A percentile compares a stretch with the other conserved stretches of the same genome.
Conservation (phyloP, 306 rosid species). For the Quillaja saponaria region DNA sequence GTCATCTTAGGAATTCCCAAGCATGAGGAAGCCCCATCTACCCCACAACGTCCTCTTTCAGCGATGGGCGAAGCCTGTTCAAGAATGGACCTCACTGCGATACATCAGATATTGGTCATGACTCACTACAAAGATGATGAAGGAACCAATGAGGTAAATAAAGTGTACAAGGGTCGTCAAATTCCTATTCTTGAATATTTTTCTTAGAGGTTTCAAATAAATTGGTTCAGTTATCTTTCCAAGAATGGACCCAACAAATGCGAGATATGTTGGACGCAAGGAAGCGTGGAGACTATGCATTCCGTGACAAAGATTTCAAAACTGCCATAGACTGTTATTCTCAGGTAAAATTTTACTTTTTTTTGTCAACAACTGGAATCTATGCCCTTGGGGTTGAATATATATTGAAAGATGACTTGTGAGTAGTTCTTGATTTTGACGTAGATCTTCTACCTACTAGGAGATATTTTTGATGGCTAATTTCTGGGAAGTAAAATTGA, state of each 20-base stretch:
- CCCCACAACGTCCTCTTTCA: conserved; percentile 92
- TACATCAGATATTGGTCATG: conserved; percentile 85
- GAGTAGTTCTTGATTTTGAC: too few species aligned
- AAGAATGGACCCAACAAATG: conserved; percentile 99
- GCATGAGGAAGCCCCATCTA: conserved; percentile 78
- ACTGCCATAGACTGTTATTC: conserved; percentile 92
- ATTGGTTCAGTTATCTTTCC: conserved; percentile 84
- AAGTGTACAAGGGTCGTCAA: conserved; percentile 17
- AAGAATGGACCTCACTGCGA: conserved; percentile 98
- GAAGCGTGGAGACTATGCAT: conserved; percentile 91
- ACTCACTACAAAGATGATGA: conserved; percentile 92
- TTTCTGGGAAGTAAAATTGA: too few species aligned
- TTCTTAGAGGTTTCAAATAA: conserved; percentile 38
- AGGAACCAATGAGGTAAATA: conserved; percentile 89
- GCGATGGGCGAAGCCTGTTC: conserved; percentile 99
- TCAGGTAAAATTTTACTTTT: conserved; percentile 56
- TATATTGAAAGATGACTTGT: too few species aligned
- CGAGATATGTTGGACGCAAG: conserved; percentile 95
- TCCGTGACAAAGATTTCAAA: conserved; percentile 85
- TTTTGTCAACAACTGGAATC: neutral
- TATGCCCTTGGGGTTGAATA: too few species aligned
- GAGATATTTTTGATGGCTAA: too few species aligned
- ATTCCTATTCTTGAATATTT: conserved; percentile 21
- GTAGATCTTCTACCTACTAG: neutral
- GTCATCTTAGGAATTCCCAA: conserved; percentile 86